Conservation (phyloP, 257 asterid species). For the Capsicum baccatum region DNA sequence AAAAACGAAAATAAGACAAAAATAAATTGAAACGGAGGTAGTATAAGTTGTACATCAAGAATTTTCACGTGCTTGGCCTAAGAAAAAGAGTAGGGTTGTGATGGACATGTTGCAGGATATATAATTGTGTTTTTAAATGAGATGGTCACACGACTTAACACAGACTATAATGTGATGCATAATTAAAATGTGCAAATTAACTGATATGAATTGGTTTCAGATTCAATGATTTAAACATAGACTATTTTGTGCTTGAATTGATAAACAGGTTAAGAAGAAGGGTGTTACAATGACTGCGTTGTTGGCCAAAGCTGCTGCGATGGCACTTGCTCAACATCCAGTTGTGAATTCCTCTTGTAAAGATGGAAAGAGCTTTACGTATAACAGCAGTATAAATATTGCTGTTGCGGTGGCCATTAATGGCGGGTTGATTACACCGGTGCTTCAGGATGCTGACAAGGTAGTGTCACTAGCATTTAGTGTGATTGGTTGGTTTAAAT, state of each 20-base stretch:
- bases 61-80: not conserved
- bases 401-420: constrained; percentile 87
- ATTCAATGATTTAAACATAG: not conserved
- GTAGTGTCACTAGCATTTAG: constrained; percentile 38
- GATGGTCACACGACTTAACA: not conserved
- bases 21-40: too few species aligned
- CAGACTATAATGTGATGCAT: not conserved
- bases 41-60: not conserved
- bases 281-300: constrained; percentile 92
- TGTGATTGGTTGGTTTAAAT: not conserved
- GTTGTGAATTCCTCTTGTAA: constrained; percentile 82
- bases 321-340: constrained; percentile 89
- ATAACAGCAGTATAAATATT: constrained; percentile 69
- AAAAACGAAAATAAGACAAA: too few species aligned
- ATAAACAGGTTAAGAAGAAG: constrained; percentile 70
- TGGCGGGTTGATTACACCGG: constrained; percentile 88
- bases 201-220: not conserved
- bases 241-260: constrained; percentile 10
- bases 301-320: constrained; percentile 89
- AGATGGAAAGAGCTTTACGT: constrained; percentile 86
- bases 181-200: constrained; percentile 5
- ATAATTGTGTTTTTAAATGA: not conserved
- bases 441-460: constrained; percentile 92
- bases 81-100: not conserved
- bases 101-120: not conserved